These are phyloP conservation scores for Colletotrichum salicis DNA, from an alignment of 2,329 filamentous ascomycete species.

Conservation along the genomic window DNA sequence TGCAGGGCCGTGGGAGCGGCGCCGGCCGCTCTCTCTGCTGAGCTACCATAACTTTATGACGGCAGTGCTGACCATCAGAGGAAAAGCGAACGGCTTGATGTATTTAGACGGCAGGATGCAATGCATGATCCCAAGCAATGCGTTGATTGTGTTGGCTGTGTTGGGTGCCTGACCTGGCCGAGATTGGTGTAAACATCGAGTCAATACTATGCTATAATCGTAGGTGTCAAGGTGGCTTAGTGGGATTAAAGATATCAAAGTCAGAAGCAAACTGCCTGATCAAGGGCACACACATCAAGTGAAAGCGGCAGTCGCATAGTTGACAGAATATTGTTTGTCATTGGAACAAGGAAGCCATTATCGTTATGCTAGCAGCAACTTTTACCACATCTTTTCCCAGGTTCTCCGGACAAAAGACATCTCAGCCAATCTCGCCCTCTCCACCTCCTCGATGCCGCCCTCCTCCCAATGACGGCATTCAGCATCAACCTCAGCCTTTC, in stretches of 20 bases:
- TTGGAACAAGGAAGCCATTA: constrained; percentile 12
- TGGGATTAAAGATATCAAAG: too few relatives aligned
- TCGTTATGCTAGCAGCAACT: not conserved
- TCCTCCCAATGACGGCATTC: constrained; percentile 57
- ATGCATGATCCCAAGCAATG: not conserved
- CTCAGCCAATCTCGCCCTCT: constrained; percentile 46
- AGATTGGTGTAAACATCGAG: too few relatives aligned
- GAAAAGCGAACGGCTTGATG: not conserved
- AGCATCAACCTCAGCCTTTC: constrained; percentile 73
- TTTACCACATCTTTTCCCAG: constrained; percentile 54
- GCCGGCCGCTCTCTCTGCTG: too few relatives aligned
- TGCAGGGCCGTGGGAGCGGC: not conserved
- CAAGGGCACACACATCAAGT: not conserved
- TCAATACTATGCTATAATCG: too few relatives aligned
- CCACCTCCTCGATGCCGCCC: constrained; percentile 58
- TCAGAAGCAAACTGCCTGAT: too few relatives aligned
- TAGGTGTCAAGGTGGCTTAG: too few relatives aligned
- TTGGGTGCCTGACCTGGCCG: too few relatives aligned
- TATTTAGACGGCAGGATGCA: not conserved
- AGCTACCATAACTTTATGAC: not conserved
- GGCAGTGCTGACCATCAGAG: not conserved
- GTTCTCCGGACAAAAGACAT: constrained; percentile 49
- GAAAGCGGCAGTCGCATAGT: not conserved
- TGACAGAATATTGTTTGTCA: not conserved
- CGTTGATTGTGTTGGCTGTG: too few relatives aligned